These are phyloP conservation scores for Lachnellula hyalina DNA, from an alignment of 2,329 filamentous ascomycete genomes.

Conservation along the genomic window DNA sequence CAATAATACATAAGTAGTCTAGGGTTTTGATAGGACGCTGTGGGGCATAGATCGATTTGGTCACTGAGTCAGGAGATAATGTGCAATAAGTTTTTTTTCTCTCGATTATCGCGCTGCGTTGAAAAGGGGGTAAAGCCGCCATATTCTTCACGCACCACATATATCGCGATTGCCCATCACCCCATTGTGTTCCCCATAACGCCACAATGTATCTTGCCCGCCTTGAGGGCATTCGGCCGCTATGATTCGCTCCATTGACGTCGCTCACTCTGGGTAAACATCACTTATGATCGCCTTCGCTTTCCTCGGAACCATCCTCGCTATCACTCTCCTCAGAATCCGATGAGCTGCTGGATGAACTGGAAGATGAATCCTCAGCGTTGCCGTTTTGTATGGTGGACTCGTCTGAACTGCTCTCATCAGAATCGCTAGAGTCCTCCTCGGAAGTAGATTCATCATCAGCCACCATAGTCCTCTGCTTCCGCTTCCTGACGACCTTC, in stretches of 20 bases:
- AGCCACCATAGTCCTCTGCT: conserved; percentile 33
- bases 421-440: conserved; percentile 16
- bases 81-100: neutral
- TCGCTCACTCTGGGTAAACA: neutral
- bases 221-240: neutral
- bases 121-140: neutral
- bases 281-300: conserved; percentile 17
- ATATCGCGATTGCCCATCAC: neutral
- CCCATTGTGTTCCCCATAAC: neutral
- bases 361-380: conserved; percentile 16
- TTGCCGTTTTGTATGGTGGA: conserved; percentile 13
- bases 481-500: conserved; percentile 44
- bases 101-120: neutral
- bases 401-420: conserved; percentile 20
- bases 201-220: neutral
- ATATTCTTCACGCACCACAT: neutral
- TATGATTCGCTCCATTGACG: neutral
- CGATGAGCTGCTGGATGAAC: conserved; percentile 26
- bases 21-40: neutral
- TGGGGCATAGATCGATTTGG: neutral
- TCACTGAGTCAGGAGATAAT: neutral
- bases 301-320: conserved; percentile 17
- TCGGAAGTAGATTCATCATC: conserved; percentile 24
- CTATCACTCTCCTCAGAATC: conserved; percentile 18
- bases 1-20: neutral